Base-by-base conservation (phyloP, 345 rosid species). In the Brassica incana region DNA sequence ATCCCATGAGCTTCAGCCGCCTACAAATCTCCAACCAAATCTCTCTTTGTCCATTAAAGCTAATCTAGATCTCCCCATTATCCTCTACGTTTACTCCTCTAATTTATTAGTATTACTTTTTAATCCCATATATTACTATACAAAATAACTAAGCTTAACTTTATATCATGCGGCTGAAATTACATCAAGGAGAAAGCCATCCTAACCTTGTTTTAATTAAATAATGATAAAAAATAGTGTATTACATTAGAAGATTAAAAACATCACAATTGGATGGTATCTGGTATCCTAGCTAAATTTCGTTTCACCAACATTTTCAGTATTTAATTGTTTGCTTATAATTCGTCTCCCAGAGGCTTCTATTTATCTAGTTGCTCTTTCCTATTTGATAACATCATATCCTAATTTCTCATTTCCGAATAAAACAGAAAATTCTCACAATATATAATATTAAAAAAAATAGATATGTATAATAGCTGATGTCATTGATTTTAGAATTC, bases 1-100 rank as follows among this genome's bases (percentile, higher is more conserved):
- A 67, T 69, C 71, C 52, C n/a, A 74, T 33, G 64, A 74, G 45
- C 69, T 65, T 80, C 58, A 65, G 83, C 80, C 80, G 83, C 83
- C 83, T 76, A 45, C 80, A 80, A 76, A 80, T 80, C 77, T 71
- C 76, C n/a, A 16, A 56, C 68, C 64, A 71, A 69, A 62, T 72
- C 75, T 64, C 74, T 73, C 82, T 67, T 58, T 78, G 15, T 30
- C 36, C 48, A 48, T 61, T 74, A 70, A 75, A 75, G 69, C 36
- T 64, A 25, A 61, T 27, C 1, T 12, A 81, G 58, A 71, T 75
- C 80, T 52, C 63, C 56, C 79, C 62, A 40, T 75, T 74, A 70
- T 75, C 76, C 63, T 71, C 63, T 65, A 68, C 60, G 68, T 71
- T 71, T n/a, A 71, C 63, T 75, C 75, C 25, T 65, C 65, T 69